phyloP scores from a whole-genome alignment of 192 early-diverging fungal genomes.

The Entomortierella beljakovae region DNA sequence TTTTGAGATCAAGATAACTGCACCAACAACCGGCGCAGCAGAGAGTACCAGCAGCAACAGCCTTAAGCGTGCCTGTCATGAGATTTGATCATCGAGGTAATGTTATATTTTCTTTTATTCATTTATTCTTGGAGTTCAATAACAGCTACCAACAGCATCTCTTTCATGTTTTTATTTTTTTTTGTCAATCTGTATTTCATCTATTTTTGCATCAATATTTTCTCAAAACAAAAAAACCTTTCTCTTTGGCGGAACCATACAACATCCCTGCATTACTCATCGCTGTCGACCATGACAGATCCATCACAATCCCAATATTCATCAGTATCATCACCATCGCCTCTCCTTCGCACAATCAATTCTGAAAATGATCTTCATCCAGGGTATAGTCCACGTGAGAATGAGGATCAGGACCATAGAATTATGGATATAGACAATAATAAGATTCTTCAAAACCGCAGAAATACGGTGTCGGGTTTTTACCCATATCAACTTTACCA shows the following conservation, averaged over 20 bases:
- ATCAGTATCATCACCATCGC: conserved; percentile 8
- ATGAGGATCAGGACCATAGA: conserved; percentile 1
- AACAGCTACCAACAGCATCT: too few species aligned
- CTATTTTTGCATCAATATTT: too few species aligned
- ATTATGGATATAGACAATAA: not conserved
- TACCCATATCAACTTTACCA: not conserved
- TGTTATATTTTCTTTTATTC: too few species aligned
- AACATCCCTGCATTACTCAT: not conserved
- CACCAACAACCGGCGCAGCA: not conserved
- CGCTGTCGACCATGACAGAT: not conserved
- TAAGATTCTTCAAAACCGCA: not conserved
- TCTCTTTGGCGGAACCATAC: not conserved
- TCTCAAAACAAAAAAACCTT: too few species aligned
- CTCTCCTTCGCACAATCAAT: not conserved
- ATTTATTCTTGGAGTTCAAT: too few species aligned
- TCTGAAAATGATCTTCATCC: not conserved
- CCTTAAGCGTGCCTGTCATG: too few species aligned
- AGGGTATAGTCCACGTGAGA: conserved; percentile 10
- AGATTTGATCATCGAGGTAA: not conserved
- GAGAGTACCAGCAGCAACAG: too few species aligned
- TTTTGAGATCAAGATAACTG: not conserved
- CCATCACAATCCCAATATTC: not conserved
- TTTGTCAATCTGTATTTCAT: too few species aligned
- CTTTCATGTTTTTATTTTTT: too few species aligned
- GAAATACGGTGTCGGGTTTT: not conserved